A percentile compares a stretch with the other conserved stretches of the same genome.
Evolutionary conservation across 805 yeast genomes (phyloP).

Genomic region (Kodamaea sagamina): DNA sequence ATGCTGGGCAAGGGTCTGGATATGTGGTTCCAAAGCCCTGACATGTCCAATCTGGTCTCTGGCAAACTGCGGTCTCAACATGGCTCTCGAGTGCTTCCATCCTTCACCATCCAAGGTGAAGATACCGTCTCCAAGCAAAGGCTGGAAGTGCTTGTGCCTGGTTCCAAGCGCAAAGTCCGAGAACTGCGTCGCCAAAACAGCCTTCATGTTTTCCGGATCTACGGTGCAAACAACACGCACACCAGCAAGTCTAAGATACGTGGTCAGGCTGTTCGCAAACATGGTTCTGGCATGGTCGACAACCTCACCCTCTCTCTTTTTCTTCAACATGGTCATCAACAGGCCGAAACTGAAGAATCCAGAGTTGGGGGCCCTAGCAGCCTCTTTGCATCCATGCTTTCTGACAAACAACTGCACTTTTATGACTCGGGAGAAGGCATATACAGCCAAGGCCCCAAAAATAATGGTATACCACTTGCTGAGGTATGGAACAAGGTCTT

Average conservation of each 20-base stretch:
- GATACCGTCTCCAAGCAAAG: conserved; percentile 29
- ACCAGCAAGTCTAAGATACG: conserved; percentile 16
- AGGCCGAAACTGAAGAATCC: conserved; percentile 13
- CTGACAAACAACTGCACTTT: conserved; percentile 12
- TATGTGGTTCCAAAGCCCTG: conserved; percentile 26
- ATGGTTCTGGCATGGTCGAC: conserved; percentile 22
- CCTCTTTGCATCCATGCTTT: conserved; percentile 17
- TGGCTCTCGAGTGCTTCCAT: conserved; percentile 30
- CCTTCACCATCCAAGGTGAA: conserved; percentile 32
- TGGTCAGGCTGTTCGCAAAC: conserved; percentile 11
- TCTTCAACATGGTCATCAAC: conserved; percentile 17
- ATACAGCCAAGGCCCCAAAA: conserved; percentile 14
- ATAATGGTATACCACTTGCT: conserved; percentile 17
- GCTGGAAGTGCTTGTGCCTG: conserved; percentile 23
- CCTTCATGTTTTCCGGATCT: conserved; percentile 30
- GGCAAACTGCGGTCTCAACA: conserved; percentile 32
- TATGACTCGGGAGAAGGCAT: conserved; percentile 9
- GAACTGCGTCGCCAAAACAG: conserved; percentile 29
- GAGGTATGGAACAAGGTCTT: conserved; percentile 5
- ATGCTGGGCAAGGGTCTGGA: conserved; percentile 21
- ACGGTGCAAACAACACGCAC: conserved; percentile 22
- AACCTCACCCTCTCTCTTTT: conserved; percentile 26
- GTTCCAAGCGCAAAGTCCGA: conserved; percentile 27
- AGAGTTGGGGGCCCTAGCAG: conserved; percentile 7
- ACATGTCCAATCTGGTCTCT: conserved; percentile 31